Conservation (phyloP, 352 stramenopile genomes). For the Phytophthora hybrid region DNA sequence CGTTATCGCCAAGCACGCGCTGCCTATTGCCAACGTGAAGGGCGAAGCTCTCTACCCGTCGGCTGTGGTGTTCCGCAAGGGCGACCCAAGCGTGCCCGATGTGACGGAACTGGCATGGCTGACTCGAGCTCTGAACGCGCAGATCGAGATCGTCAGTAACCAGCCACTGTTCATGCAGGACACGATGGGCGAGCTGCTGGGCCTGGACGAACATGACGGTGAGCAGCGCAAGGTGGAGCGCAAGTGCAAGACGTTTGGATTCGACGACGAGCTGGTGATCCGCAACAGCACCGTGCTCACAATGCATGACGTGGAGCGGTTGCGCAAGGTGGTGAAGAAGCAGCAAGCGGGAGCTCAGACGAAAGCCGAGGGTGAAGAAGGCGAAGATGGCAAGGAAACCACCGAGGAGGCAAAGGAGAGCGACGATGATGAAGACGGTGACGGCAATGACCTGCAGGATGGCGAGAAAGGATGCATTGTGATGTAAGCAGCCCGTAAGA, state of each 20-base stretch:
- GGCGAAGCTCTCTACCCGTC: conserved; percentile 70
- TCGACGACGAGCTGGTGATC: conserved; percentile 72
- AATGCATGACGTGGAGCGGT: conserved; percentile 73
- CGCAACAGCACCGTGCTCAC: conserved; percentile 86
- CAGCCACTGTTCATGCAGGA: conserved; percentile 79
- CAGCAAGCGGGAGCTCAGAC: conserved; percentile 26
- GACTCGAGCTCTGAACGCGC: conserved; percentile 65
- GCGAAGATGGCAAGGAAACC: conserved; percentile 4
- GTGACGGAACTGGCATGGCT: conserved; percentile 78
- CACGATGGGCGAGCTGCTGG: conserved; percentile 69
- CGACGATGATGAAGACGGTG: conserved; percentile 28
- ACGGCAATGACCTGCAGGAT: conserved; percentile 29
- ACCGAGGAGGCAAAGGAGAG: conserved; percentile 32
- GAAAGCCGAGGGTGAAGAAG: conserved; percentile 7
- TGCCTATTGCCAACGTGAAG: conserved; percentile 57
- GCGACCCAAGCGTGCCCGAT: conserved; percentile 70
- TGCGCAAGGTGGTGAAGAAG: conserved; percentile 61
- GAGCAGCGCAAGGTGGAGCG: conserved; percentile 69
- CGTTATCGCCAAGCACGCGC: conserved; percentile 63
- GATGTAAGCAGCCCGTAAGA: conserved; percentile 34
- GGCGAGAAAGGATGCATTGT: conserved; percentile 40
- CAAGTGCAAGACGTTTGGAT: conserved; percentile 62
- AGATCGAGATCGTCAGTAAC: conserved; percentile 73
- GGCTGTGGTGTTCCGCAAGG: conserved; percentile 75
- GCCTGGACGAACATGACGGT: conserved; percentile 53